phyloP scores from a whole-genome alignment of 768 basidiomycete genomes.

The Dioszegia aurantiaca region DNA sequence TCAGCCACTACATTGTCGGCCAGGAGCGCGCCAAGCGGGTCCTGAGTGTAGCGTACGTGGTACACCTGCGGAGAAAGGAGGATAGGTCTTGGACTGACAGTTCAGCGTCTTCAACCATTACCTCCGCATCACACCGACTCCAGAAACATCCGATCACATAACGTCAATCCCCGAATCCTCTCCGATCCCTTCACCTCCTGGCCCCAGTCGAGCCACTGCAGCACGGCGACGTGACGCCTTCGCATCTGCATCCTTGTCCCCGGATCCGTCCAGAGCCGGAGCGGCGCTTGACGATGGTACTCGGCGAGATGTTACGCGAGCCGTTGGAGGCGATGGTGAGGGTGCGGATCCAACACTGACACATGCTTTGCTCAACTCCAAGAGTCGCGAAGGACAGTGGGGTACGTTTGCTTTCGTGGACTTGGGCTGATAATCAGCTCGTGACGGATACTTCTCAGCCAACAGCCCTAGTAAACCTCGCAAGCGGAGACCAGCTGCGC shows the following conservation, averaged over 20 bases:
- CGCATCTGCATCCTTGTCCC: not conserved
- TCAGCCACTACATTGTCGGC: constrained; percentile 85
- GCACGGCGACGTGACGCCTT: not conserved
- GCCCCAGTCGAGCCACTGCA: not conserved
- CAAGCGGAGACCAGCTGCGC: not conserved
- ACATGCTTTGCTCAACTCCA: constrained; percentile 25
- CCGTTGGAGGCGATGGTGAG: constrained; percentile 21
- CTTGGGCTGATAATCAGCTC: constrained; percentile 27
- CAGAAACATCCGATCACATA: not conserved
- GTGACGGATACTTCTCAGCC: constrained; percentile 39
- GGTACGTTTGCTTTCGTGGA: constrained; percentile 13
- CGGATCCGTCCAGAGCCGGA: constrained; percentile 28
- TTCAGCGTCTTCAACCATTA: constrained; percentile 90
- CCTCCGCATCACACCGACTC: constrained; percentile 63
- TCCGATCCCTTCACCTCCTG: not conserved
- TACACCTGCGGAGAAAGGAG: not conserved
- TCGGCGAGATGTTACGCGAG: constrained; percentile 28
- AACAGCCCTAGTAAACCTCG: constrained; percentile 10
- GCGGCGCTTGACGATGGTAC: constrained; percentile 24
- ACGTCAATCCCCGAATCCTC: not conserved
- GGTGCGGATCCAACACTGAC: constrained; percentile 41
- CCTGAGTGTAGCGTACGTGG: constrained; percentile 82
- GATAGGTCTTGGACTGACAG: not conserved
- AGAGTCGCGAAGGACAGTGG: constrained; percentile 39
- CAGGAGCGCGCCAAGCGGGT: constrained; percentile 91